These are phyloP conservation scores for Ceratocystis cubensis DNA, from an alignment of 2,329 filamentous ascomycete genomes.

Conservation along the genomic window DNA sequence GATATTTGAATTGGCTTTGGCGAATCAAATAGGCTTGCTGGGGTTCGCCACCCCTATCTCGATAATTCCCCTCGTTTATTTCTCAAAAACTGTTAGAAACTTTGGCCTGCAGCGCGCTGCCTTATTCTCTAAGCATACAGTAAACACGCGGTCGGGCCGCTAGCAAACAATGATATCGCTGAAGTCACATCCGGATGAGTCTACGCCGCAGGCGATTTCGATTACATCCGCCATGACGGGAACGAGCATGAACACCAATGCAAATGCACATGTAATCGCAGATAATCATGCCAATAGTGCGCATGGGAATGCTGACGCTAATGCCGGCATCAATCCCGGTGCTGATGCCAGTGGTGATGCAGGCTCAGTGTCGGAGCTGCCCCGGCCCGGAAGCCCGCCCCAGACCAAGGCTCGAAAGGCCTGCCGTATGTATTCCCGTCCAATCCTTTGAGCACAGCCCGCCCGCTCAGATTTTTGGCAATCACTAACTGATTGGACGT, in stretches of 20 bases:
- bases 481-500: too few relatives aligned
- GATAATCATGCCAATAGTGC: too few relatives aligned
- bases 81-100: too few relatives aligned
- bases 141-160: not conserved
- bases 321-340: not conserved
- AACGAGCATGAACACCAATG: not conserved
- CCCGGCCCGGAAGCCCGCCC: constrained; percentile 12
- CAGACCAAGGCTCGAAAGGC: constrained; percentile 26
- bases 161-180: not conserved
- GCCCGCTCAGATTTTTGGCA: too few relatives aligned
- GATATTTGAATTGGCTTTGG: not conserved
- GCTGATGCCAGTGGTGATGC: not conserved
- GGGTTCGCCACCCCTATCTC: not conserved
- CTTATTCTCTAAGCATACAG: too few relatives aligned
- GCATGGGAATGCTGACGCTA: not conserved
- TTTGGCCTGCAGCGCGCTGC: too few relatives aligned
- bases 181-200: not conserved
- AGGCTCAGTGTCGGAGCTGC: not conserved
- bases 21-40: not conserved
- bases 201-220: not conserved
- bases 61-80: too few relatives aligned
- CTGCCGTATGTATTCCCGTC: constrained; percentile 24
- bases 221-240: not conserved
- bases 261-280: not conserved
- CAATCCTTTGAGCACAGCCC: constrained; percentile 6